Evolutionary conservation across 2,329 filamentous ascomycete genomes (phyloP).

Genomic region (Pestalotiopsis sp.): DNA sequence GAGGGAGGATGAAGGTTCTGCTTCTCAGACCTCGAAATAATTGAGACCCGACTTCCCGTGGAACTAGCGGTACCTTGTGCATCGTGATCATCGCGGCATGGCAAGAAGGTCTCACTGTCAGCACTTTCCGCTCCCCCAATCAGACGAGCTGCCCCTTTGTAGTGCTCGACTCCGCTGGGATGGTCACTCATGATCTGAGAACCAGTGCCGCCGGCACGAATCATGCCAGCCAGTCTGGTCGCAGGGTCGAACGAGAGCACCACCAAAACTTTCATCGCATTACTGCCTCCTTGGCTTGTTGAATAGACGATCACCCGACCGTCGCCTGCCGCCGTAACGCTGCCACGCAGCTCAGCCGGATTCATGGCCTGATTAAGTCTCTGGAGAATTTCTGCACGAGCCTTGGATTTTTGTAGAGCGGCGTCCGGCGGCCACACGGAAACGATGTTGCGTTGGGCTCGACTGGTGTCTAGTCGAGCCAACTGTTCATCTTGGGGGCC

Average conservation of each 20-base stretch:
- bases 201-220: slow-evolving; percentile 18
- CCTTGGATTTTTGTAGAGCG: too few species aligned
- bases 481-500: neutral
- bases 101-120: neutral
- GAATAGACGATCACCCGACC: slow-evolving; percentile 31
- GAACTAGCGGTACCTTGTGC: neutral
- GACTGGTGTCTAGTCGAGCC: neutral
- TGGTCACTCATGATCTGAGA: neutral
- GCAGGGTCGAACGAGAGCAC: slow-evolving; percentile 32
- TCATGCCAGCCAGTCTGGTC: slow-evolving; percentile 24
- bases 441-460: slow-evolving; percentile 22
- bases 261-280: slow-evolving; percentile 24
- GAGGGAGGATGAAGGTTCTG: neutral
- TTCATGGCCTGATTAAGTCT: slow-evolving; percentile 26
- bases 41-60: neutral
- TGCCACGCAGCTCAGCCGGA: slow-evolving; percentile 20
- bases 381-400: neutral
- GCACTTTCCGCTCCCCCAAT: neutral
- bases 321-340: slow-evolving; percentile 25
- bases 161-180: neutral
- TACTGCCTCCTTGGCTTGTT: slow-evolving; percentile 17
- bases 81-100: neutral
- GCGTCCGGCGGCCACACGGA: slow-evolving; percentile 29
- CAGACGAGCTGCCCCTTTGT: neutral
- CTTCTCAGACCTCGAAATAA: neutral